Conservation (phyloP, 2,329 filamentous ascomycete genomes). For the Arthrobotrys musiformis region DNA sequence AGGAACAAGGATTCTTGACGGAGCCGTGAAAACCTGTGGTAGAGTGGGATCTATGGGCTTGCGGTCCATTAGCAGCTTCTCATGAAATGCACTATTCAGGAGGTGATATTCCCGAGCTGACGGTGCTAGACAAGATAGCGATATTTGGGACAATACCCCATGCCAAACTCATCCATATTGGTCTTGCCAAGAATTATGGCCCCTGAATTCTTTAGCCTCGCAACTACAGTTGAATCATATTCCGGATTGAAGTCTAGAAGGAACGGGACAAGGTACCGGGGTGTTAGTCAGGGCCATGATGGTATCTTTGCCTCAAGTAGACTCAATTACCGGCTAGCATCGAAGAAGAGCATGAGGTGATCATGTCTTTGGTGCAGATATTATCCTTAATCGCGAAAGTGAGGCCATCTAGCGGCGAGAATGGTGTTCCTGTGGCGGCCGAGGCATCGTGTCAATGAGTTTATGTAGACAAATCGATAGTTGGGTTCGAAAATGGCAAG, state of each 20-base stretch:
- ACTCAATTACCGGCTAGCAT: conserved; percentile 68
- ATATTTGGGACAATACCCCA: conserved; percentile 69
- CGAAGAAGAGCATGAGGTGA: conserved; percentile 84
- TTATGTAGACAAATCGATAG: not conserved
- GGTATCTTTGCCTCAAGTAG: not conserved
- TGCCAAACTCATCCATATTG: conserved; percentile 95
- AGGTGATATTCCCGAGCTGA: not conserved
- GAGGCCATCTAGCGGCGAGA: conserved; percentile 62
- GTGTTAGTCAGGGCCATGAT: conserved; percentile 16
- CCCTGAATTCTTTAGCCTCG: conserved; percentile 72
- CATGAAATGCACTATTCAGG: not conserved
- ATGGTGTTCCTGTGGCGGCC: not conserved
- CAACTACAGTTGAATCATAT: conserved; percentile 83
- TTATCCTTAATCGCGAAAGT: conserved; percentile 80
- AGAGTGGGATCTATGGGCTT: conserved; percentile 71
- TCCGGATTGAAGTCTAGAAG: conserved; percentile 73
- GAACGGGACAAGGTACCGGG: not conserved
- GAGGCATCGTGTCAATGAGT: not conserved
- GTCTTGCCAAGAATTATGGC: conserved; percentile 79
- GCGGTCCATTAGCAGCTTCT: not conserved
- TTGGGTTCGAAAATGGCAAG: not conserved
- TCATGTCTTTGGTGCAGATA: conserved; percentile 73
- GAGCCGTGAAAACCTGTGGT: conserved; percentile 74
- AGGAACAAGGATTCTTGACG: conserved; percentile 68
- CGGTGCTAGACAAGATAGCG: not conserved